phyloP scores from a whole-genome alignment of 2,329 filamentous ascomycete species.

The Colletotrichum siamense region DNA sequence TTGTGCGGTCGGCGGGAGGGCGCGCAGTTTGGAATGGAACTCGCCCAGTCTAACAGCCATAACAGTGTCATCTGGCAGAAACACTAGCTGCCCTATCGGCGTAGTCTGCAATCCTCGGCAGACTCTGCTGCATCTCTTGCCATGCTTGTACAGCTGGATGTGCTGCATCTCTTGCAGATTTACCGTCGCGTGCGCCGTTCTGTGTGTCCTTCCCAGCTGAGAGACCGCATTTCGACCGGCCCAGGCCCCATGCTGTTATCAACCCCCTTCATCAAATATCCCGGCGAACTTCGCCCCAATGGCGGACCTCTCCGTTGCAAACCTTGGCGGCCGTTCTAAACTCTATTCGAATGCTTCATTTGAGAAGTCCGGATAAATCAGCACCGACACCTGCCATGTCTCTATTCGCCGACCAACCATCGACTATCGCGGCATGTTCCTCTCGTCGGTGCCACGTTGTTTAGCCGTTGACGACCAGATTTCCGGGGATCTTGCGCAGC shows the following conservation, averaged over 20 bases:
- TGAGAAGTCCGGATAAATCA: not conserved
- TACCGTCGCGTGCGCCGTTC: not conserved
- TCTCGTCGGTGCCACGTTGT: not conserved
- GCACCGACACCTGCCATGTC: not conserved
- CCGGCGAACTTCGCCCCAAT: not conserved
- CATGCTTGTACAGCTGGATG: constrained; percentile 2
- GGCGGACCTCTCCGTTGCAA: not conserved
- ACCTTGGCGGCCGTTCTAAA: not conserved
- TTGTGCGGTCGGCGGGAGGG: not conserved
- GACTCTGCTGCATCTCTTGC: not conserved
- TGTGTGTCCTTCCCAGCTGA: not conserved
- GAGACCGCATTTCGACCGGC: not conserved
- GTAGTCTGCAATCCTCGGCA: not conserved
- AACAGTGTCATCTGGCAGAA: not conserved
- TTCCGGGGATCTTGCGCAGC: not conserved
- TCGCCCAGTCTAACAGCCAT: not conserved
- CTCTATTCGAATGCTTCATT: not conserved
- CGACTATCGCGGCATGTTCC: not conserved
- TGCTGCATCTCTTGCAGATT: constrained; percentile 14
- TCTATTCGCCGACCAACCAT: not conserved
- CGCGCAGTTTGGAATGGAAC: constrained; percentile 5
- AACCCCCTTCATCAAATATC: constrained; percentile 14
- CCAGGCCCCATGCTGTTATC: constrained; percentile 4
- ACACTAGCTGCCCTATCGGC: not conserved
- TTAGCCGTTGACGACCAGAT: not conserved